phyloP scores from a whole-genome alignment of 75 land plant genomes.

The Selaginella moellendorffii region DNA sequence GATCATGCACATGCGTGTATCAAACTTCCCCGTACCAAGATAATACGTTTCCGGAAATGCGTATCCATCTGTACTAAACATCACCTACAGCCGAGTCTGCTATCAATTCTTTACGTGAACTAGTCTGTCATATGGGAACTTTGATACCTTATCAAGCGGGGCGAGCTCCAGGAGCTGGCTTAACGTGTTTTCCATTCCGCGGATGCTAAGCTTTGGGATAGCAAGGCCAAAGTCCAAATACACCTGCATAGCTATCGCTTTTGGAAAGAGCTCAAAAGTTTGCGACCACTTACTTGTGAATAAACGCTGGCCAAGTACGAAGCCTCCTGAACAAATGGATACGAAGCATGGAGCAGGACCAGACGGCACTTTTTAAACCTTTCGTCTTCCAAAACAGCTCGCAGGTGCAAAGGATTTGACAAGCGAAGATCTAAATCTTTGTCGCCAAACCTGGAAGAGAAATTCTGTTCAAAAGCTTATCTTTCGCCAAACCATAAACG shows the following conservation, averaged over 20 bases:
- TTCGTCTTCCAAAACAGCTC: conserved; percentile 56
- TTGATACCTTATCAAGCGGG: conserved; percentile 70
- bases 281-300: conserved; percentile 42
- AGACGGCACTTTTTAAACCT: conserved; percentile 54
- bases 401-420: conserved; percentile 78
- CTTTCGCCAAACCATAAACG: not conserved
- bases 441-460: conserved; percentile 72
- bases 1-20: not conserved
- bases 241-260: conserved; percentile 31
- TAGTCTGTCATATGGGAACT: not conserved
- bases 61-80: conserved; percentile 98
- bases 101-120: no score
- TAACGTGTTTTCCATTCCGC: conserved; percentile 74
- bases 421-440: conserved; percentile 75
- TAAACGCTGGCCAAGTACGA: conserved; percentile 90
- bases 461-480: not conserved
- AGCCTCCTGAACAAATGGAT: conserved; percentile 86
- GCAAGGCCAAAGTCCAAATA: conserved; percentile 91
- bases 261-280: not conserved
- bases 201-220: conserved; percentile 80
- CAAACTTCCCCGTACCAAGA: conserved; percentile 35
- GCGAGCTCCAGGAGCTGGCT: conserved; percentile 79
- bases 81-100: conserved; percentile 71
- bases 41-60: conserved; percentile 90
- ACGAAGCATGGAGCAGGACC: conserved; percentile 87